phyloP scores from a whole-genome alignment of 805 yeast genomes.

The Ogataea nakhonphanomensis region DNA sequence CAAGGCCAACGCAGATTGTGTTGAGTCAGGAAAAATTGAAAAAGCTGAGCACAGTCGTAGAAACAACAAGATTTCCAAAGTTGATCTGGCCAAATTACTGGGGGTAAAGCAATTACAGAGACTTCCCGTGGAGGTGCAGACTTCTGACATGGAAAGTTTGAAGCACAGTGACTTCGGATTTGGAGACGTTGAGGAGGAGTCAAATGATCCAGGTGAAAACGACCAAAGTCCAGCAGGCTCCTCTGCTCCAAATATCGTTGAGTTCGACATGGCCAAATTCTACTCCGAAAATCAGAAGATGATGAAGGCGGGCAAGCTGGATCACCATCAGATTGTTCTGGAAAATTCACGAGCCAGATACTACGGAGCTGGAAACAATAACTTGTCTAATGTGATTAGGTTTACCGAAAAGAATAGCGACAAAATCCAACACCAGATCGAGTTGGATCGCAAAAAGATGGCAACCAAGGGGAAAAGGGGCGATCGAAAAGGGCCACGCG shows the following conservation, averaged over 20 bases:
- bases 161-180: background rate
- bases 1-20: too few species aligned
- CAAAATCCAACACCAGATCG: conserved; percentile 21
- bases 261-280: conserved; percentile 37
- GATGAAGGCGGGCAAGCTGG: conserved; percentile 33
- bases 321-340: conserved; percentile 19
- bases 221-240: conserved; percentile 8
- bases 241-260: conserved; percentile 27
- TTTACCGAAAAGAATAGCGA: conserved; percentile 30
- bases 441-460: conserved; percentile 14
- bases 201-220: background rate
- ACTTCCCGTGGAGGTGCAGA: background rate
- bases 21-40: conserved; percentile 1
- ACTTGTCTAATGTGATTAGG: conserved; percentile 29
- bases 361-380: conserved; percentile 32
- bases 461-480: conserved; percentile 11
- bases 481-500: conserved; percentile 5
- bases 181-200: background rate
- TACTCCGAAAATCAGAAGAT: conserved; percentile 33
- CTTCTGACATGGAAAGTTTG: background rate
- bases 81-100: conserved; percentile 8
- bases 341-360: conserved; percentile 24
- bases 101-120: conserved; percentile 1
- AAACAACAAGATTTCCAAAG: background rate
- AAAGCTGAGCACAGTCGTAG: conserved; percentile 3